Percentiles rank a stretch among this genome's conserved stretches.
phyloP scores from a whole-genome alignment of 306 rosid species.

The Quillaja saponaria region DNA sequence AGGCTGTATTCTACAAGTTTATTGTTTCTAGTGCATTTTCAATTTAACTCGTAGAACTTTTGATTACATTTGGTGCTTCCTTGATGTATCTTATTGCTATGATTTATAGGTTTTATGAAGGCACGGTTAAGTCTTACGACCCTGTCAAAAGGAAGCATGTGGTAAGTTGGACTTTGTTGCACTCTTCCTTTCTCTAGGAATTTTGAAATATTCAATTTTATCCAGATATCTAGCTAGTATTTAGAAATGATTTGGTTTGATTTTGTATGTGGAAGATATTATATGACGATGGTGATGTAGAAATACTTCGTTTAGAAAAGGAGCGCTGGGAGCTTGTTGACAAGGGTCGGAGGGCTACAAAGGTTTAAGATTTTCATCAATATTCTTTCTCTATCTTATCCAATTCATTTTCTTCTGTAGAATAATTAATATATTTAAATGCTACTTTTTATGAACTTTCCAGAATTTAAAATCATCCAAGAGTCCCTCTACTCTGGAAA shows the following conservation, averaged over 20 bases:
- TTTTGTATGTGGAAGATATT: conserved; percentile 58
- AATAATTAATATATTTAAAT: conserved; percentile 37
- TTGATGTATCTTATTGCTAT: conserved; percentile 31
- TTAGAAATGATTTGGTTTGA: conserved; percentile 25
- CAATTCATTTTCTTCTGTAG: conserved; percentile 13
- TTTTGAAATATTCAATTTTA: background rate
- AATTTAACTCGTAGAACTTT: conserved; percentile 2
- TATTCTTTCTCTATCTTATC: conserved; percentile 28
- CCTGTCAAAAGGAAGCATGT: conserved; percentile 79
- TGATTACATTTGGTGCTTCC: conserved; percentile 22
- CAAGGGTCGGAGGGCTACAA: conserved; percentile 48
- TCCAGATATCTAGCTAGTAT: conserved; percentile 7
- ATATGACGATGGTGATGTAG: conserved; percentile 66
- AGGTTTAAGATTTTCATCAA: conserved; percentile 38
- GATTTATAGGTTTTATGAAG: conserved; percentile 75
- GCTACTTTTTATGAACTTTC: conserved; percentile 26
- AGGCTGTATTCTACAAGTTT: background rate
- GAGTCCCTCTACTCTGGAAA: conserved; percentile 44
- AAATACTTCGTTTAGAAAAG: conserved; percentile 56
- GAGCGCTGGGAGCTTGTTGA: conserved; percentile 64
- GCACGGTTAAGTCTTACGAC: conserved; percentile 86
- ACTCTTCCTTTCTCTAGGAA: conserved; percentile 16
- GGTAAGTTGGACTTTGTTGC: conserved; percentile 58
- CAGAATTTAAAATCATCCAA: conserved; percentile 73
- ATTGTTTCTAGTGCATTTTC: background rate